Evolutionary conservation across 768 basidiomycete genomes (phyloP).

Genomic region (Calocybe gangraenosa): DNA sequence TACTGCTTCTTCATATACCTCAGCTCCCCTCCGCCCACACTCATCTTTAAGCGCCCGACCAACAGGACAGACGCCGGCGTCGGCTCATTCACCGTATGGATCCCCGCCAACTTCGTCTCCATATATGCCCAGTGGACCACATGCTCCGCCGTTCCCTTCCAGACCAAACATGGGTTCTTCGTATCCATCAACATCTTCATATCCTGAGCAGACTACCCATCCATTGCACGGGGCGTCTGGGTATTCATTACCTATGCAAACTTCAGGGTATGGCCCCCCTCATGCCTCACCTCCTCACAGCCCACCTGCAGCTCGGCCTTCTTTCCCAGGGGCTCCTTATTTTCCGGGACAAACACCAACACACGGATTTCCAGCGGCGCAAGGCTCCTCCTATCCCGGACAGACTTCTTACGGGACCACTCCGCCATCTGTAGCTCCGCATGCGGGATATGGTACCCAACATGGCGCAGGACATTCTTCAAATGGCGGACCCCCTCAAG

Average conservation of each 20-base stretch:
- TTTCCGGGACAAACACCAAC: constrained; percentile 10
- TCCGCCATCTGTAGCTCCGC: constrained; percentile 8
- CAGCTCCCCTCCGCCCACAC: constrained; percentile 21
- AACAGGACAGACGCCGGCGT: constrained; percentile 3
- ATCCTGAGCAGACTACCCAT: constrained; percentile 13
- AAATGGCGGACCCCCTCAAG: constrained; percentile 4
- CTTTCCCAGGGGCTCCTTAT: constrained; percentile 11
- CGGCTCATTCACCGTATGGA: constrained; percentile 7
- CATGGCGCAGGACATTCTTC: constrained; percentile 8
- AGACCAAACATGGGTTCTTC: constrained; percentile 6
- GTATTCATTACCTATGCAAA: constrained; percentile 12
- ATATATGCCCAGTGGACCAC: constrained; percentile 17
- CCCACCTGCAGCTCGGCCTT: constrained; percentile 15
- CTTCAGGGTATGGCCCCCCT: constrained; percentile 10
- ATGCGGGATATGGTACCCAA: constrained; percentile 5
- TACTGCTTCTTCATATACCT: constrained; percentile 16
- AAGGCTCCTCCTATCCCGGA: constrained; percentile 23
- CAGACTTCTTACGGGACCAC: constrained; percentile 11
- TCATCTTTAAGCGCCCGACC: constrained; percentile 10
- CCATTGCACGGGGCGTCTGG: constrained; percentile 12
- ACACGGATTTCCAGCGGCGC: constrained; percentile 13
- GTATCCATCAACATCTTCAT: constrained; percentile 15
- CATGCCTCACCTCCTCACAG: constrained; percentile 21
- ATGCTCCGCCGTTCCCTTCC: constrained; percentile 9
- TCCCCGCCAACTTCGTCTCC: neutral